Conservation (phyloP, 1,284 basidiomycete species). For the Cryptococcus maquisensis region DNA sequence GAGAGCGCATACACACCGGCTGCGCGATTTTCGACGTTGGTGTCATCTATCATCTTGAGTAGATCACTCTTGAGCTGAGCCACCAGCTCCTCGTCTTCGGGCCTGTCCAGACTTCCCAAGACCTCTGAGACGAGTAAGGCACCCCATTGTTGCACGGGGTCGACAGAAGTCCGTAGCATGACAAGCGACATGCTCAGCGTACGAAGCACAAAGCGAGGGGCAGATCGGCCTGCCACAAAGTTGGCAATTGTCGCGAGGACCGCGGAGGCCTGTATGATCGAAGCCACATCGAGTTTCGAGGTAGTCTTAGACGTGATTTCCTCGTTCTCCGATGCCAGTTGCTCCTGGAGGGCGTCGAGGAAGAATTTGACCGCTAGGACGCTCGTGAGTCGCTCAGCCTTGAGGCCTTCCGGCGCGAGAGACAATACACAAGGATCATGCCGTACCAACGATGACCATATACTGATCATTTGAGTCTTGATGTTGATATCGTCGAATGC, state of each 20-base stretch:
- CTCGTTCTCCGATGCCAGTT: conserved; percentile 5
- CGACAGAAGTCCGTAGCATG: conserved; percentile 19
- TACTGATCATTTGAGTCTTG: conserved; percentile 21
- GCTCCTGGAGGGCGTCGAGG: conserved; percentile 23
- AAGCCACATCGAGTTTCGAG: neutral
- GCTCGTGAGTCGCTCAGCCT: conserved; percentile 11
- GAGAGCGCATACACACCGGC: conserved; percentile 29
- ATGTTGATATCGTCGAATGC: conserved; percentile 16
- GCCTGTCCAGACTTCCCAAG: conserved; percentile 11
- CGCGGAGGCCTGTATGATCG: conserved; percentile 25
- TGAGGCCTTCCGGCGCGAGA: conserved; percentile 13
- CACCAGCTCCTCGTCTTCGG: conserved; percentile 5
- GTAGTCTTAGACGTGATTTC: neutral
- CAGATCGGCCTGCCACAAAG: conserved; percentile 14
- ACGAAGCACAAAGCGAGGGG: conserved; percentile 17
- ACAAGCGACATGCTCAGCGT: conserved; percentile 15
- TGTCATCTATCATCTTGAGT: conserved; percentile 3
- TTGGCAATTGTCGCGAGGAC: conserved; percentile 30
- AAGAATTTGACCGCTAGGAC: conserved; percentile 24
- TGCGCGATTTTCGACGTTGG: conserved; percentile 27
- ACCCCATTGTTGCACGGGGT: conserved; percentile 34
- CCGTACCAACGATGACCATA: conserved; percentile 33
- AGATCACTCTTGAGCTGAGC: conserved; percentile 5
- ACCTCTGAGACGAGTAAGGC: conserved; percentile 31
- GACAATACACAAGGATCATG: conserved; percentile 17